Conservation (phyloP, 2,329 filamentous ascomycete species). For the Alternaria atra region DNA sequence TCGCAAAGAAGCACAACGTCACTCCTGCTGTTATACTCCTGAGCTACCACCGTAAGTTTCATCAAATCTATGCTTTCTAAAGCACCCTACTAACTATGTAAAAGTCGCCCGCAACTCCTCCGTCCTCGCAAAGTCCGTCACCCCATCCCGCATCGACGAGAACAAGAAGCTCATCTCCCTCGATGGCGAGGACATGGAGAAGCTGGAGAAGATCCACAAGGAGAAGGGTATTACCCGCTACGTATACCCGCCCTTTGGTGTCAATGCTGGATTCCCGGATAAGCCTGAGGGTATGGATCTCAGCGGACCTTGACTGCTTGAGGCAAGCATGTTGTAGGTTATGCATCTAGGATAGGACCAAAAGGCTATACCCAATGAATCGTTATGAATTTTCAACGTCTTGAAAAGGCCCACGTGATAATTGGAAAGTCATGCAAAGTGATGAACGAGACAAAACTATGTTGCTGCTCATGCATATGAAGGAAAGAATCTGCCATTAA, state of each 20-base stretch:
- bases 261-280: constrained; percentile 60
- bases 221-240: constrained; percentile 58
- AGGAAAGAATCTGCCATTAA: background rate
- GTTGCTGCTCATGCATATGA: background rate
- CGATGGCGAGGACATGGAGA: constrained; percentile 69
- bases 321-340: constrained; percentile 15
- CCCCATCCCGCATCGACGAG: constrained; percentile 71
- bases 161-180: constrained; percentile 74
- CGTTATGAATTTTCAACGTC: background rate
- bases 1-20: constrained; percentile 61
- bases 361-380: constrained; percentile 23
- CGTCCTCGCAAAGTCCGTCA: constrained; percentile 78
- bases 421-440: background rate
- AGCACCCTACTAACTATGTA: constrained; percentile 3
- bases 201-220: constrained; percentile 57
- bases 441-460: background rate
- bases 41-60: constrained; percentile 73
- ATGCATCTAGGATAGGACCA: constrained; percentile 3
- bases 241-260: constrained; percentile 60
- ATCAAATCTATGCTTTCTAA: background rate
- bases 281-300: constrained; percentile 53
- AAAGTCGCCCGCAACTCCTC: constrained; percentile 74
- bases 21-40: constrained; percentile 67
- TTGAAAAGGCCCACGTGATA: background rate
- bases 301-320: constrained; percentile 38